Evolutionary conservation across 2,329 filamentous ascomycete species (phyloP), one percentile per base, ranked within the genome.

Genomic region (Xylaria sp.): DNA sequence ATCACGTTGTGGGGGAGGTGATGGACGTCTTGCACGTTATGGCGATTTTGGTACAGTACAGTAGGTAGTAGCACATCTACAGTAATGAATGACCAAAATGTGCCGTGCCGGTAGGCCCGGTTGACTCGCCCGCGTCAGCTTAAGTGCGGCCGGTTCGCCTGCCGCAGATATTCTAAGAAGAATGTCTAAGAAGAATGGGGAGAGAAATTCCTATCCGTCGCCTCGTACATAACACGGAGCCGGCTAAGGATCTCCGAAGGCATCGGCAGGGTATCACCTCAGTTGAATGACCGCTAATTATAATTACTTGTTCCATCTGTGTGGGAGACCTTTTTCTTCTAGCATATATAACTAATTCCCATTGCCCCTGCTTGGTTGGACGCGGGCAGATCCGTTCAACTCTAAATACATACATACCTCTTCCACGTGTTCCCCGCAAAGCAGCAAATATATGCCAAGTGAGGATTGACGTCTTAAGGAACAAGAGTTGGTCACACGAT

Each of bases 201-300:
- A 40, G 17, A 15, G 17, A 43, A 21, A 19, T 12, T 21, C 17
- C 17, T 14, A 43, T 25, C 33, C 19, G 17, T 47, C 12, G 51
- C 31, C 28, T 31, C 12, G n/a, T 51, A 45, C 45, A 35, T 61
- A 50, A 46, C 38, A 12, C 59, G 46, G 59, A 57, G 38, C 25
- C 38, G 52, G 6, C 28, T 14, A 46, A 46, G 21, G 19, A n/a
- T 25, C 45, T 31, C 58, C 38, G 46, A 56, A 38, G 6, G 12
- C 2, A 45, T n/a, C 17, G 31, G 23, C 19, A 43, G 25, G 37
- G 19, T 51, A 38, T 43, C 28, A 9, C 9, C 28, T 4, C 9
- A 31, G 28, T 31, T 31, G 28, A n/a, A 31, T 31, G 9, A 31
- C 46, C 25, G n/a, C 23, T 33, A 23, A 8, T 15, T 37, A 37